A percentile compares a stretch with the other conserved stretches of the same genome.
Evolutionary conservation across 257 asterid species (phyloP).

Genomic region (Hygrophila difformis): DNA sequence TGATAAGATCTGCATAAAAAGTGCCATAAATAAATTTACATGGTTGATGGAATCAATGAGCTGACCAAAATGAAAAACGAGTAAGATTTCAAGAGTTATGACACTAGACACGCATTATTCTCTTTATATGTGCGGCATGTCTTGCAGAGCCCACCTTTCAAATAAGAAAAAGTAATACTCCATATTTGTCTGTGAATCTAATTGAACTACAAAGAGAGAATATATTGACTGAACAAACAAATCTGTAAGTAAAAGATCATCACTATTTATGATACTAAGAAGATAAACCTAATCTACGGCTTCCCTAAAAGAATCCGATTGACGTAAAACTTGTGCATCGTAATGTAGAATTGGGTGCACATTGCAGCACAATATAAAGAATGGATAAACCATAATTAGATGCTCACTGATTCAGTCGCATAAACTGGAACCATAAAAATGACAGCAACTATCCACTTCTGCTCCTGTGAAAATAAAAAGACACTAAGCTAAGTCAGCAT

Average conservation of each 20-base stretch:
- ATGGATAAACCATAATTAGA: not conserved
- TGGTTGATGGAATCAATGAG: not conserved
- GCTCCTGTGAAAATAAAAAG: conserved; percentile 53
- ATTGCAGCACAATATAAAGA: too few species aligned
- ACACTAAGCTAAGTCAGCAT: too few species aligned
- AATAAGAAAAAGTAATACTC: too few species aligned
- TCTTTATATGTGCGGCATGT: not conserved
- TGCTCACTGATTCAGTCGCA: conserved; percentile 80
- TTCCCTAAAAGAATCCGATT: too few species aligned
- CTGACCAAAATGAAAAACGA: not conserved
- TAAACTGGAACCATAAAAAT: conserved; percentile 87
- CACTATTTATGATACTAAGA: not conserved
- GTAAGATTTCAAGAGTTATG: not conserved
- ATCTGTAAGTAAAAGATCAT: not conserved
- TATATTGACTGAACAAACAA: too few species aligned
- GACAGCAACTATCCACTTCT: conserved; percentile 87
- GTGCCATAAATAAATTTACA: not conserved
- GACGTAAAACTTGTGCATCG: too few species aligned
- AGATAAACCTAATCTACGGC: not conserved
- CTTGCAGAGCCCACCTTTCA: too few species aligned
- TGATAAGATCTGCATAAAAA: conserved; percentile 63
- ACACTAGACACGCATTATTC: not conserved
- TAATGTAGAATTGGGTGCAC: too few species aligned
- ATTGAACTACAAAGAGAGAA: too few species aligned
- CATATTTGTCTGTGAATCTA: too few species aligned